These are phyloP conservation scores for Emergomyces pasteurianus DNA, from an alignment of 2,329 filamentous ascomycete genomes.

Conservation along the genomic window DNA sequence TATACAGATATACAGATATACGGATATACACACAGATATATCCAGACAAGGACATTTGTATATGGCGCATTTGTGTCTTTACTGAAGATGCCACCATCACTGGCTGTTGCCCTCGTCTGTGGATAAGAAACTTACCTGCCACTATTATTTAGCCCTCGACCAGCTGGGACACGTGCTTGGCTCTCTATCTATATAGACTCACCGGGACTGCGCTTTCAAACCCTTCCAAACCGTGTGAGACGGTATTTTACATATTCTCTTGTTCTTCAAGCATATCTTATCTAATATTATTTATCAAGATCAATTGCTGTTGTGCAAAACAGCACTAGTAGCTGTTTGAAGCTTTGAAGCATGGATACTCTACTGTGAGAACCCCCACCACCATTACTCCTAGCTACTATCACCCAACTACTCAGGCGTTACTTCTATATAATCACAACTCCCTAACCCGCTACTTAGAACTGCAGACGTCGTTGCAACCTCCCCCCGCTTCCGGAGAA, in stretches of 20 bases:
- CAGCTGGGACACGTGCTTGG: neutral
- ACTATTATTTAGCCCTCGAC: neutral
- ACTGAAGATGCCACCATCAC: neutral
- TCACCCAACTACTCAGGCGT: neutral
- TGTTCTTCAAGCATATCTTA: neutral
- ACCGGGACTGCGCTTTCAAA: neutral
- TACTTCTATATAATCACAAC: neutral
- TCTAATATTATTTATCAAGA: neutral
- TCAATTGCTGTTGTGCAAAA: neutral
- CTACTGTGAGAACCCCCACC: constrained; percentile 29
- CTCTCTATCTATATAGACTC: neutral
- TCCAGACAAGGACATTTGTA: neutral
- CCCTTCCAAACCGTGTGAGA: neutral
- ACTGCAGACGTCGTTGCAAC: constrained; percentile 88
- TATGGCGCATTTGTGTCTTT: neutral
- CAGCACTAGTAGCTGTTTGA: too few relatives aligned
- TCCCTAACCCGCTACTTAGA: constrained; percentile 33
- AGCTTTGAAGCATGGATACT: constrained; percentile 32
- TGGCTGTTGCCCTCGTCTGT: neutral
- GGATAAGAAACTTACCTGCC: neutral
- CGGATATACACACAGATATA: too few relatives aligned
- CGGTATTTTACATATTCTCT: too few relatives aligned
- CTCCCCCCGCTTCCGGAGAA: constrained; percentile 76
- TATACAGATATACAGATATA: neutral
- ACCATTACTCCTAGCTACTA: neutral